Percentiles rank a stretch among this genome's conserved stretches.
These are phyloP conservation scores for Sarocladiaceae sp. DNA, from an alignment of 2,329 filamentous ascomycete species.

Conservation along the genomic window DNA sequence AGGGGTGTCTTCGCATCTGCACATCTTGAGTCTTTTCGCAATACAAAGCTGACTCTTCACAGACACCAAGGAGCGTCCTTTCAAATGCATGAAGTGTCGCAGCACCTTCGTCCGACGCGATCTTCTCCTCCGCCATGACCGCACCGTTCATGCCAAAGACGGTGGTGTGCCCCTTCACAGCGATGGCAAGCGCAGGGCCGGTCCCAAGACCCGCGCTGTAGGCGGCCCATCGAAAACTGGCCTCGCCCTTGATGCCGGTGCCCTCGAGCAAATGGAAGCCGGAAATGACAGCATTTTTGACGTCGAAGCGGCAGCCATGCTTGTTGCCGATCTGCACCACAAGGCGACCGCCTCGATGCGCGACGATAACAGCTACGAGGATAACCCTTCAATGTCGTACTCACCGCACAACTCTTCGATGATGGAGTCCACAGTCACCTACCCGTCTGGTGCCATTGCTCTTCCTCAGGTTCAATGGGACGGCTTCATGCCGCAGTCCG, in stretches of 20 bases:
- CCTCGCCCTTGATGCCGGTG: constrained; percentile 75
- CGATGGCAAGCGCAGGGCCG: constrained; percentile 82
- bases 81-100: constrained; percentile 97
- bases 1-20: no score
- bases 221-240: constrained; percentile 69
- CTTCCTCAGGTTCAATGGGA: constrained; percentile 91
- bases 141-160: constrained; percentile 97
- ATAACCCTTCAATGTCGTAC: constrained; percentile 62
- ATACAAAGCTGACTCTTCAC: constrained; percentile 14
- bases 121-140: constrained; percentile 91
- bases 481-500: constrained; percentile 69
- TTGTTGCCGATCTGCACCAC: constrained; percentile 97
- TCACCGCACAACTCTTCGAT: constrained; percentile 67
- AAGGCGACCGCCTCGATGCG: constrained; percentile 76
- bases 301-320: constrained; percentile 95
- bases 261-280: constrained; percentile 88
- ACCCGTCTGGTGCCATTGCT: constrained; percentile 73
- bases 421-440: constrained; percentile 74
- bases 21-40: no score
- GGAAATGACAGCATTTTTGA: constrained; percentile 89
- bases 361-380: constrained; percentile 52
- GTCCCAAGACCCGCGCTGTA: constrained; percentile 61
- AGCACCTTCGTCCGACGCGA: constrained; percentile 98
- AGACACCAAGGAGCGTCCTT: constrained; percentile 98
- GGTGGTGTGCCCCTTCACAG: constrained; percentile 90